Conservation (phyloP, 176 grass and related monocot species). For the Carex myosuroides region DNA sequence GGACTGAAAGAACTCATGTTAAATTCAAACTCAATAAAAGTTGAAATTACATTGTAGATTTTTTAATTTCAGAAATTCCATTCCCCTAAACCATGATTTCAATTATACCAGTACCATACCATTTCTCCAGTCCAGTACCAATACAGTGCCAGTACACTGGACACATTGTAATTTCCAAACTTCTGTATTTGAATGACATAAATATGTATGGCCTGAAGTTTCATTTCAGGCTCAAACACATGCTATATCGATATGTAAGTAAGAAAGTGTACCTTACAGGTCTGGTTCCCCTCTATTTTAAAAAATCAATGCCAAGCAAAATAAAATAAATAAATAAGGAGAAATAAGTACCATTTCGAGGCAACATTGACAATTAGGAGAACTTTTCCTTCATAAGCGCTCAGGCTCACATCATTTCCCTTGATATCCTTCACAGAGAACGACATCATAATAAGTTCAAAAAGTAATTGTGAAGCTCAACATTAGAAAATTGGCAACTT, state of each 20-base stretch:
- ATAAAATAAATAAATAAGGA: background rate
- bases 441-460: background rate
- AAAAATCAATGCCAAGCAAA: background rate
- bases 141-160: background rate
- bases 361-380: slow-evolving; percentile 90
- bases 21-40: background rate
- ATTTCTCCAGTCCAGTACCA: background rate
- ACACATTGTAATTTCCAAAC: background rate
- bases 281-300: background rate
- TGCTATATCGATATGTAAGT: background rate
- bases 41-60: background rate
- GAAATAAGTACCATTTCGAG: slow-evolving; percentile 50
- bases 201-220: background rate
- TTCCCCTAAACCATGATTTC: background rate
- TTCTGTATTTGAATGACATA: background rate
- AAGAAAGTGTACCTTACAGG: background rate
- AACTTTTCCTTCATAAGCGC: slow-evolving; percentile 65
- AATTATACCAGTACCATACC: background rate
- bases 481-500: background rate
- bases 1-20: background rate
- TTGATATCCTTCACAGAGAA: slow-evolving; percentile 41
- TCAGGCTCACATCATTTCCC: slow-evolving; percentile 46
- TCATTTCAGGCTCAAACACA: background rate
- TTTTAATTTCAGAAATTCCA: background rate
- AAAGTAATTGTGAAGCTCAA: background rate